phyloP scores from a whole-genome alignment of 2,329 filamentous ascomycete species.

The Ophiosphaerella herpotricha region DNA sequence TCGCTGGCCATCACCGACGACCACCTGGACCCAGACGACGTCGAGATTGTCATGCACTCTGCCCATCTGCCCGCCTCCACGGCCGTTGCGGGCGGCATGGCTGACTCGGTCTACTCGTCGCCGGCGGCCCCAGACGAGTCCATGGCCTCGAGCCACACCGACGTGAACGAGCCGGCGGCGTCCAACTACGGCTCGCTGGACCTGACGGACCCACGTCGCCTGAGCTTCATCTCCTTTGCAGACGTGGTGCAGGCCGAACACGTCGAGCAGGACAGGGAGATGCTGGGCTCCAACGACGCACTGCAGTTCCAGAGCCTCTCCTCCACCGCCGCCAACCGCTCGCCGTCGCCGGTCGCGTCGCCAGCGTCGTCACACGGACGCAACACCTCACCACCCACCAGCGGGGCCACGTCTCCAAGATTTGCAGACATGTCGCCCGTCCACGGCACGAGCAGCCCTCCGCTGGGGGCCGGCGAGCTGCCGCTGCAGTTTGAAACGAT shows the following conservation, averaged over 20 bases:
- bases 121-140: conserved; percentile 38
- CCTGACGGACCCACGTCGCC: conserved; percentile 74
- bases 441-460: conserved; percentile 58
- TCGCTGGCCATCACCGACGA: conserved; percentile 90
- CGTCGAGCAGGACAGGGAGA: conserved; percentile 62
- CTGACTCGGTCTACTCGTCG: conserved; percentile 42
- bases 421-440: conserved; percentile 62
- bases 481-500: conserved; percentile 91
- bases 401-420: conserved; percentile 75
- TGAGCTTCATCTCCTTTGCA: conserved; percentile 96
- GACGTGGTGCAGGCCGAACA: conserved; percentile 91
- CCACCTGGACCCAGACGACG: conserved; percentile 81
- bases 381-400: conserved; percentile 74
- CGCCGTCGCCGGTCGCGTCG: conserved; percentile 79
- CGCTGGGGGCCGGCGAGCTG: conserved; percentile 68
- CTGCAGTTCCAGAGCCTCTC: conserved; percentile 71
- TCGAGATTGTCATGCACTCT: conserved; percentile 89
- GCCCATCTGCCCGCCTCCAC: conserved; percentile 79
- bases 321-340: conserved; percentile 63
- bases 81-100: conserved; percentile 56
- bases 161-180: conserved; percentile 62
- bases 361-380: conserved; percentile 73
- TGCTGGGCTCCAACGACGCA: conserved; percentile 57
- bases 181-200: conserved; percentile 77
- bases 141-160: conserved; percentile 26